Evolutionary conservation across 176 grass and related monocot genomes (phyloP), one percentile per base, ranked within the genome.

Genomic region (Calamus simplicifolius): DNA sequence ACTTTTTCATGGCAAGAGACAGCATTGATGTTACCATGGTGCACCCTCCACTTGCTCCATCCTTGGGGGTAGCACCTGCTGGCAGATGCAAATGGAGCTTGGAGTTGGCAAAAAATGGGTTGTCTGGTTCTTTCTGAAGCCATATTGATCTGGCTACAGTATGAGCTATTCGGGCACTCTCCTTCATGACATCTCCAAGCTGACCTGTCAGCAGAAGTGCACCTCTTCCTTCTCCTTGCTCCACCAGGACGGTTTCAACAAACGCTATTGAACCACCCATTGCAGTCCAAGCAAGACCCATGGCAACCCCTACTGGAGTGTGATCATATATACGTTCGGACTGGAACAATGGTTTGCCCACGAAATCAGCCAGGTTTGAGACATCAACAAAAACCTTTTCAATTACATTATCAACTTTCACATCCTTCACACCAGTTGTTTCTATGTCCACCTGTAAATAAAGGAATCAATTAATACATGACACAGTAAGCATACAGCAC

Each of bases 171-270:
- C 92, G 93, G 21, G 93, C 87, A 29, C 87, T 98, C 76, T 98
- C 87, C 73, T 98, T 98, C 93, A 89, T 92, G 30, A 98, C 87
- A 71, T 92, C 87, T 62, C 93, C 84, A 75, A 98, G 93, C 76
- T 98, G 93, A 29, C 93, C 93, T 0, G 93, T 98, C 71, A 98
- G 51, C 29, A 85, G 51, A 67, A 98, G 87, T 49, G 81, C 81
- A 48, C 93, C 84, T 79, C 92, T 98, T 50, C 78, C 87, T 63
- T 92, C 93, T 68, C 81, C 84, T 73, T 85, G 81, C 61, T 92
- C 93, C 15, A 98, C 75, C 63, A 85, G 65, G 27, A 76, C 64
- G 19, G 93, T 92, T 76, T 92, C 93, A 4, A 98, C 83, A 52
- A 88, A 92, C 26, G 92, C 49, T 38, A 87, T 92, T 54, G 93